These are phyloP conservation scores for Candida sphagnicola DNA, from an alignment of 805 yeast genomes.

Conservation along the genomic window DNA sequence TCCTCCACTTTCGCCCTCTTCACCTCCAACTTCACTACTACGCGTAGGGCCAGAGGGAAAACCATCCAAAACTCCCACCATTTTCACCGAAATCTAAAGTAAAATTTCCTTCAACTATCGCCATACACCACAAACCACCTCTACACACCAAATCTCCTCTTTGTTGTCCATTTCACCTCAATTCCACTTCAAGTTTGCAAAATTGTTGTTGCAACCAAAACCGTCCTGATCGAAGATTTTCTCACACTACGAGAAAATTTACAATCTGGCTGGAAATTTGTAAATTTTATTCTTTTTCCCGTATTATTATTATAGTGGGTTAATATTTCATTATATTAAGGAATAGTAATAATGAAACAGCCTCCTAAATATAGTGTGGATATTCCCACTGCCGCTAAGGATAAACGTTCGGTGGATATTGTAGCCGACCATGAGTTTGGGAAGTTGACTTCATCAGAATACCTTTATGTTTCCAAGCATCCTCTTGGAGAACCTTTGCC, in stretches of 20 bases:
- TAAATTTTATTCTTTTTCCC: not conserved
- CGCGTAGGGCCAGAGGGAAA: too few species aligned
- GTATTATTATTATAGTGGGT: too few species aligned
- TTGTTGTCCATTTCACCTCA: not conserved
- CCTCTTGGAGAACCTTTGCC: conserved; percentile 56
- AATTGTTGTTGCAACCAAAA: too few species aligned
- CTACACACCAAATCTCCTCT: too few species aligned
- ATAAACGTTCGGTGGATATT: conserved; percentile 26
- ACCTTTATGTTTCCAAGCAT: conserved; percentile 58
- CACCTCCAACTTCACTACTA: too few species aligned
- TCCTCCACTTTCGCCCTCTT: too few species aligned
- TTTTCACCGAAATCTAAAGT: too few species aligned
- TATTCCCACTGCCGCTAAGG: conserved; percentile 36
- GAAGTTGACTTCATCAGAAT: conserved; percentile 56
- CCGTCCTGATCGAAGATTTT: not conserved
- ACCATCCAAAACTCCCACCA: too few species aligned
- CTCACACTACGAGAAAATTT: not conserved
- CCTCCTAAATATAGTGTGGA: not conserved
- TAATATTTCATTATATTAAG: not conserved
- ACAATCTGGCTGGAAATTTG: too few species aligned
- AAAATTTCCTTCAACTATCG: not conserved
- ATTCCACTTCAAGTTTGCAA: not conserved
- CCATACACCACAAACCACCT: not conserved
- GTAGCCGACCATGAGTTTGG: conserved; percentile 69
- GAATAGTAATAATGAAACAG: not conserved